Evolutionary conservation across 2,329 filamentous ascomycete genomes (phyloP).

Genomic region (Calonectria pseudoreteaudii): DNA sequence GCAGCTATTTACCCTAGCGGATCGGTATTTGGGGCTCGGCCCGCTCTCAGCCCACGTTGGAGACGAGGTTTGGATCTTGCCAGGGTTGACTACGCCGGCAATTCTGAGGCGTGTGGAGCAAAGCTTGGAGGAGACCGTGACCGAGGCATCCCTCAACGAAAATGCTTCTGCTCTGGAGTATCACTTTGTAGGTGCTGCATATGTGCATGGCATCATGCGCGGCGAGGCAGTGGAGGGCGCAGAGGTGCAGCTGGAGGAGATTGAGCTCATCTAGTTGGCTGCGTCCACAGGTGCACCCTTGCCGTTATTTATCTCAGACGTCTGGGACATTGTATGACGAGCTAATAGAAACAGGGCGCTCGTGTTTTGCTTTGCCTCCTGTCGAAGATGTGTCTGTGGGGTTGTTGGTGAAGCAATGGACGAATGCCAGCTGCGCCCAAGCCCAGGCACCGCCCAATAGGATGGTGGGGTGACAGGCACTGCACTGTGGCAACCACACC

Average conservation of each 20-base stretch:
- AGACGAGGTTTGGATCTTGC: constrained; percentile 41
- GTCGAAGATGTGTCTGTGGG: not conserved
- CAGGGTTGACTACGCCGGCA: constrained; percentile 35
- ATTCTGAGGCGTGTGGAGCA: constrained; percentile 24
- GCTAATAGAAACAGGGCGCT: not conserved
- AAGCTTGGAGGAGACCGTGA: not conserved
- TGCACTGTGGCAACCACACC: constrained; percentile 46
- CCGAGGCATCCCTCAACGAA: not conserved
- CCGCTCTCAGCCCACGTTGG: constrained; percentile 25
- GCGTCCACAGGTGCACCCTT: not conserved
- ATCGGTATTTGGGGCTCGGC: constrained; percentile 32
- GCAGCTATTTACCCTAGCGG: constrained; percentile 36
- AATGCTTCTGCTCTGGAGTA: not conserved
- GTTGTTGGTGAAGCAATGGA: not conserved
- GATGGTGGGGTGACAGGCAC: not conserved
- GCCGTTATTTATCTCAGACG: not conserved
- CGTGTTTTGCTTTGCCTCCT: not conserved
- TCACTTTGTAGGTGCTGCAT: constrained; percentile 33
- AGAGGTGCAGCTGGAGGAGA: constrained; percentile 11
- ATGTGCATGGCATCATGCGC: constrained; percentile 39
- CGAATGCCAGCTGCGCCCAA: not conserved
- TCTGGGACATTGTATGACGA: not conserved
- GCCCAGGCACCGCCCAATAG: not conserved
- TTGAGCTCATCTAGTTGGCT: constrained; percentile 25
- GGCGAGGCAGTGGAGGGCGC: constrained; percentile 27